phyloP scores from a whole-genome alignment of 106 monocot species.

The Dendrobium chrysotoxum region DNA sequence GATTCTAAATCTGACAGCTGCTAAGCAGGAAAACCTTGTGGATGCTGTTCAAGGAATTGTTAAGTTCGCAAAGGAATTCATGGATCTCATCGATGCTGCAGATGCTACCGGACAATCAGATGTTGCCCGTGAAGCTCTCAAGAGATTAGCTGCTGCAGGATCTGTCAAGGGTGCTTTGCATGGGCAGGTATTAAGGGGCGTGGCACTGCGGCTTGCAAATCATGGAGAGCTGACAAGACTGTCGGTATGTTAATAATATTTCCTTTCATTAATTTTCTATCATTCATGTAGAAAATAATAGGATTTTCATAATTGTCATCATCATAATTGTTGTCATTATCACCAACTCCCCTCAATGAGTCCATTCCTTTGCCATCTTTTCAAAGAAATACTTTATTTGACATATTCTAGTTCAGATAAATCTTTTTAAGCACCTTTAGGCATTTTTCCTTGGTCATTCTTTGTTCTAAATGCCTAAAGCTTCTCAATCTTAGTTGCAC shows the following conservation, averaged over 20 bases:
- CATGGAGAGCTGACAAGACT: conserved; percentile 94
- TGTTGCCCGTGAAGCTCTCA: conserved; percentile 93
- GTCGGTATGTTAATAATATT: conserved; percentile 50
- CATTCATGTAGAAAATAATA: background rate
- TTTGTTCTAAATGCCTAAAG: background rate
- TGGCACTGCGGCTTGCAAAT: conserved; percentile 90
- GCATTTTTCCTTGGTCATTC: background rate
- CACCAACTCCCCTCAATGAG: background rate
- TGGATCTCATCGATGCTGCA: conserved; percentile 93
- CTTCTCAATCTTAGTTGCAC: background rate
- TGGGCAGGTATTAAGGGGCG: conserved; percentile 74
- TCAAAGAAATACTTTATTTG: no score
- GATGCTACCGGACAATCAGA: conserved; percentile 96
- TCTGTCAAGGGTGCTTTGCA: conserved; percentile 91
- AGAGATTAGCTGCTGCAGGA: conserved; percentile 89
- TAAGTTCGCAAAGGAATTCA: conserved; percentile 92
- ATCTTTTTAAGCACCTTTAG: background rate
- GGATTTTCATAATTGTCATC: background rate
- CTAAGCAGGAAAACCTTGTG: conserved; percentile 86
- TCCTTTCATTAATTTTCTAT: background rate
- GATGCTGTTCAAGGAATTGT: conserved; percentile 94
- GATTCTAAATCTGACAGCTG: conserved; percentile 81
- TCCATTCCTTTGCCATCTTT: background rate
- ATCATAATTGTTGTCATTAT: background rate
- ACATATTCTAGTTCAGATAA: no score